Base-by-base conservation (phyloP, 1,284 basidiomycete species). In the Porogramme epimiltina region DNA sequence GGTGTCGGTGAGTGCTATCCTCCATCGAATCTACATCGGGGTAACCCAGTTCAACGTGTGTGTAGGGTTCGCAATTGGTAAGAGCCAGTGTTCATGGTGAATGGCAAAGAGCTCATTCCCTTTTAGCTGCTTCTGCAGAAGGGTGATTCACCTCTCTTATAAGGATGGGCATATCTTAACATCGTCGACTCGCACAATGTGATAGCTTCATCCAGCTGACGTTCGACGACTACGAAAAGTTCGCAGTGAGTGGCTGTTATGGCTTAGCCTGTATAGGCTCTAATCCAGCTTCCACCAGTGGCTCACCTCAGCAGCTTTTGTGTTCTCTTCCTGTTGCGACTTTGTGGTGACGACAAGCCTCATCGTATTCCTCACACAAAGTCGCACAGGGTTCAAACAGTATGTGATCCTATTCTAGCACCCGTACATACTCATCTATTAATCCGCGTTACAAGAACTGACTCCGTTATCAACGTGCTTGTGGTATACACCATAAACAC, bases 401-500 rank as follows among this genome's bases (percentile, higher is more conserved):
- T 34, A 34, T n/a, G 33, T 23, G 8, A 22, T 19, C 16, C 38
- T 8, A 8, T 37, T 37, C 34, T 13, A 10, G 8, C 13, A n/a
- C n/a, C 34, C 16, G 8, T 9, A 18, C 5, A n/a, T 9, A 18
- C 13, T 16, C 34, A 8, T 31, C 28, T 8, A 15, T 8, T 37
- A 10, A 37, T 16, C 10, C 34, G 5, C 19, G 16, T 5, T 24
- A 2, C 13, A 19, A 45, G 43, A 11, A 45, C 31, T 8, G 43
- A 45, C 22, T 45, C 43, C 19, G 24, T 36, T 31, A 33, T 45
- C 33, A 22, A 45, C 15, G 11, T 31, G 4, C 31, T 45, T 11
- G 4, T 45, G n/a, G 15, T 45, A 13, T 45, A 45, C 43, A 34
- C 33, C 18, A 24, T 45, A 19, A 45, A 36, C 33, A 45, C 43